Conservation (phyloP, 768 basidiomycete species). For the Mycena polygramma region DNA sequence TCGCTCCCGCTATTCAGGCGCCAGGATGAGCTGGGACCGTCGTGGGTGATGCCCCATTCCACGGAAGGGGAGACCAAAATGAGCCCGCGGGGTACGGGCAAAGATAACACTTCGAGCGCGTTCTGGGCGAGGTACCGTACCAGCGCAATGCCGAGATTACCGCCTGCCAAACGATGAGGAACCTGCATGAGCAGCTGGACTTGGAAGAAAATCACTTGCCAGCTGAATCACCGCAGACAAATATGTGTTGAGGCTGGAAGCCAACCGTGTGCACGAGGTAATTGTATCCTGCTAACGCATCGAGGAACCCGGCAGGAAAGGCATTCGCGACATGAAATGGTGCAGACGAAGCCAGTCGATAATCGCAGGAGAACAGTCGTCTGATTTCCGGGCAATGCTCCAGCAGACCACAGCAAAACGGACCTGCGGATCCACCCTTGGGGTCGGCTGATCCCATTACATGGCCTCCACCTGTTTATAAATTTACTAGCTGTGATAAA, state of each 20-base stretch:
- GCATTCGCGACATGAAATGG: constrained; percentile 11
- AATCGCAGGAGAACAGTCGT: constrained; percentile 11
- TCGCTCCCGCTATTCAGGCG: constrained; percentile 38
- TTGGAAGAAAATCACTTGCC: constrained; percentile 41
- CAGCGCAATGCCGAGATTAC: constrained; percentile 6
- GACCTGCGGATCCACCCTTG: constrained; percentile 3
- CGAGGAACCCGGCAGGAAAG: constrained; percentile 2
- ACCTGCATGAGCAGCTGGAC: too few species aligned
- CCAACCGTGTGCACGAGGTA: constrained; percentile 11
- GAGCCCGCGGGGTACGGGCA: constrained; percentile 43
- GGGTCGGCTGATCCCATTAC: constrained; percentile 16
- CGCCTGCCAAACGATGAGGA: background rate
- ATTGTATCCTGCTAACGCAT: constrained; percentile 1
- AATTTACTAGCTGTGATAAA: background rate
- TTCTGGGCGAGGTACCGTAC: constrained; percentile 7
- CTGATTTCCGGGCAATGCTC: constrained; percentile 1
- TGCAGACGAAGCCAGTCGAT: background rate
- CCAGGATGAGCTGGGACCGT: constrained; percentile 35
- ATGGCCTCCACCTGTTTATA: background rate
- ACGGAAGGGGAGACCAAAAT: constrained; percentile 50
- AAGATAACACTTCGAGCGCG: background rate
- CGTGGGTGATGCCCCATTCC: constrained; percentile 46
- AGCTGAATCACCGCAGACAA: constrained; percentile 11
- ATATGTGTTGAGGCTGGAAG: constrained; percentile 12
- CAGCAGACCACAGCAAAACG: constrained; percentile 7